Percentiles rank a stretch among this genome's conserved stretches.
phyloP scores from a whole-genome alignment of 2,329 filamentous ascomycete genomes.

The Aspergillus puulaauensis region DNA sequence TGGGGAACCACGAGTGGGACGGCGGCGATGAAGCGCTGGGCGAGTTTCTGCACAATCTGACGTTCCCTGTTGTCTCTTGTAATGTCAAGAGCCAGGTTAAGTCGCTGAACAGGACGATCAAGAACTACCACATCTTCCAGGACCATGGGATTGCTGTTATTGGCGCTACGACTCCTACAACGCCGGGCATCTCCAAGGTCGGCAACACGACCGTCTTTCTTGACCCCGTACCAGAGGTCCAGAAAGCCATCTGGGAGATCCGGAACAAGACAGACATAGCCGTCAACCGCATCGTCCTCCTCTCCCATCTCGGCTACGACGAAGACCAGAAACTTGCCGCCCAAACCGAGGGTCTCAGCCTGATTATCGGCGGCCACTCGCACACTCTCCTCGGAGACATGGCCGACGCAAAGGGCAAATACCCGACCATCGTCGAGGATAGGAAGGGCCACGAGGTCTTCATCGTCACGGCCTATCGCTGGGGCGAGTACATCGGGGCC shows the following conservation, averaged over 20 bases:
- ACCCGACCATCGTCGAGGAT: slow-evolving; percentile 6
- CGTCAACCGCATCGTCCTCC: slow-evolving; percentile 3
- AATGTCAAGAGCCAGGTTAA: slow-evolving; percentile 4
- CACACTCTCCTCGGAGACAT: slow-evolving; percentile 6
- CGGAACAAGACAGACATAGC: not conserved
- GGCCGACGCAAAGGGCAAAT: not conserved
- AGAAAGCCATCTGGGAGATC: slow-evolving; percentile 4
- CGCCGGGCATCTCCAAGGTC: not conserved
- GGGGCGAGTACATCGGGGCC: slow-evolving; percentile 1
- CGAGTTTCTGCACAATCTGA: slow-evolving; percentile 2
- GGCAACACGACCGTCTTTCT: slow-evolving; percentile 4
- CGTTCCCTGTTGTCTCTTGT: slow-evolving; percentile 1
- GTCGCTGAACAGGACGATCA: slow-evolving; percentile 3
- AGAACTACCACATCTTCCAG: slow-evolving; percentile 3
- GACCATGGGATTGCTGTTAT: not conserved
- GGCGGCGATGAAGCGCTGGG: slow-evolving; percentile 1
- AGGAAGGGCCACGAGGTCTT: not conserved
- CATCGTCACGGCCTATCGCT: slow-evolving; percentile 5
- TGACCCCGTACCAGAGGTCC: not conserved
- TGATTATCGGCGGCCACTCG: slow-evolving; percentile 5
- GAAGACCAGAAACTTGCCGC: slow-evolving; percentile 1
- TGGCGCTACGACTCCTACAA: not conserved
- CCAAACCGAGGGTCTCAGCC: not conserved
- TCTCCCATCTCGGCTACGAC: slow-evolving; percentile 5
- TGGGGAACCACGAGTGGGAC: slow-evolving; percentile 9